A percentile compares a stretch with the other conserved stretches of the same genome.
These are phyloP conservation scores for Corynascus novoguineensis DNA, from an alignment of 495 filamentous ascomycete species.

Conservation along the genomic window DNA sequence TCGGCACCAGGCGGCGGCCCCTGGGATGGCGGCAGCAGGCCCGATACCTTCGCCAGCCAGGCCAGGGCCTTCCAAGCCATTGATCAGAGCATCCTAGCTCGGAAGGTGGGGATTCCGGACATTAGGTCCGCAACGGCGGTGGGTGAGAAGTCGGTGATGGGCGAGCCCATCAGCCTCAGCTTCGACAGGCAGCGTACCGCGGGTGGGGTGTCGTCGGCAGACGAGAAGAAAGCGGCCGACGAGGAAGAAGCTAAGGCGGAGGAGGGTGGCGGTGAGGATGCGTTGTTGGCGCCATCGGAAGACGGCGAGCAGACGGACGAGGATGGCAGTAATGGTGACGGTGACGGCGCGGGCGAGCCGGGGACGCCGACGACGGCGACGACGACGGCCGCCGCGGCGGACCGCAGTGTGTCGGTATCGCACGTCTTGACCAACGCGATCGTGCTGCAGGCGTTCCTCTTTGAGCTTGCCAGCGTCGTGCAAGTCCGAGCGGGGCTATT, in stretches of 20 bases:
- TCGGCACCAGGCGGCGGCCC: not conserved
- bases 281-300: slow-evolving; percentile 32
- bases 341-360: slow-evolving; percentile 11
- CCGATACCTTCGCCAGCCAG: slow-evolving; percentile 37
- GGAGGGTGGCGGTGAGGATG: slow-evolving; percentile 21
- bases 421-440: slow-evolving; percentile 81
- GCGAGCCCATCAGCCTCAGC: slow-evolving; percentile 36
- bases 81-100: slow-evolving; percentile 48
- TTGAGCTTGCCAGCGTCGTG: slow-evolving; percentile 81
- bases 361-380: not conserved
- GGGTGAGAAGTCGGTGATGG: slow-evolving; percentile 12
- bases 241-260: slow-evolving; percentile 22
- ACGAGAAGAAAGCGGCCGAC: slow-evolving; percentile 22
- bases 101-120: slow-evolving; percentile 39
- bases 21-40: slow-evolving; percentile 21
- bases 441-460: slow-evolving; percentile 74
- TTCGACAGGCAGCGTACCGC: slow-evolving; percentile 31
- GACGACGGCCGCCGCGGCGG: slow-evolving; percentile 1
- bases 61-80: slow-evolving; percentile 47
- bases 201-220: slow-evolving; percentile 15
- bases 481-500: slow-evolving; percentile 83
- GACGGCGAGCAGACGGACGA: slow-evolving; percentile 35
- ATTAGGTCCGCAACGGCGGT: not conserved
- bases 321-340: not conserved
- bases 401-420: slow-evolving; percentile 62